These are phyloP conservation scores for Gastrolobium bilobum DNA, from an alignment of 306 rosid genomes.

Conservation along the genomic window DNA sequence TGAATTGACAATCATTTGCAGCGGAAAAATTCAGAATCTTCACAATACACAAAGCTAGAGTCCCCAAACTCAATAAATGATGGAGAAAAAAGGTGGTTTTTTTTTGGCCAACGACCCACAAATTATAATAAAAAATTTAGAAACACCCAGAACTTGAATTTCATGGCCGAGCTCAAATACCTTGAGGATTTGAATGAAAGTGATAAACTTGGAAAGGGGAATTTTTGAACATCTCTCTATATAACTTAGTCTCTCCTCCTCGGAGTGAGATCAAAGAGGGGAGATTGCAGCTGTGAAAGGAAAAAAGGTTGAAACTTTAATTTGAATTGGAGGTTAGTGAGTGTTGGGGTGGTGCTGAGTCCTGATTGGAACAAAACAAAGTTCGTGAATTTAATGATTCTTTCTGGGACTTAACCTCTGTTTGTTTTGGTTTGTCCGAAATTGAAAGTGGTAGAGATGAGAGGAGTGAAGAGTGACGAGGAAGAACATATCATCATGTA, in stretches of 20 bases:
- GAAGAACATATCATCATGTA: conserved; percentile 26
- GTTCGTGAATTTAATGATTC: conserved; percentile 42
- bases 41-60: conserved; percentile 30
- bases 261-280: conserved; percentile 57
- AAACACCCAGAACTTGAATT: conserved; percentile 44
- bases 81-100: not conserved
- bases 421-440: conserved; percentile 29
- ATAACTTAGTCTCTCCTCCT: conserved; percentile 27
- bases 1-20: conserved; percentile 45
- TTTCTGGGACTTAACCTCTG: conserved; percentile 5
- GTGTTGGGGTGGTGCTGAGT: not conserved
- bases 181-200: conserved; percentile 45
- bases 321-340: conserved; percentile 30
- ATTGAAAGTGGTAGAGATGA: conserved; percentile 22
- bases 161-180: conserved; percentile 49
- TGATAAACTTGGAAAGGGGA: conserved; percentile 43
- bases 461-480: conserved; percentile 20
- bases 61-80: conserved; percentile 25
- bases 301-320: conserved; percentile 25
- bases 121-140: conserved; percentile 37
- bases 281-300: conserved; percentile 31
- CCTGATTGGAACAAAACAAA: conserved; percentile 14
- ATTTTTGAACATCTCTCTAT: conserved; percentile 38
- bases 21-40: conserved; percentile 40
- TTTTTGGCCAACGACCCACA: conserved; percentile 22